Conservation (phyloP, 2,329 filamentous ascomycete genomes). For the Teratosphaeria nubilosa region DNA sequence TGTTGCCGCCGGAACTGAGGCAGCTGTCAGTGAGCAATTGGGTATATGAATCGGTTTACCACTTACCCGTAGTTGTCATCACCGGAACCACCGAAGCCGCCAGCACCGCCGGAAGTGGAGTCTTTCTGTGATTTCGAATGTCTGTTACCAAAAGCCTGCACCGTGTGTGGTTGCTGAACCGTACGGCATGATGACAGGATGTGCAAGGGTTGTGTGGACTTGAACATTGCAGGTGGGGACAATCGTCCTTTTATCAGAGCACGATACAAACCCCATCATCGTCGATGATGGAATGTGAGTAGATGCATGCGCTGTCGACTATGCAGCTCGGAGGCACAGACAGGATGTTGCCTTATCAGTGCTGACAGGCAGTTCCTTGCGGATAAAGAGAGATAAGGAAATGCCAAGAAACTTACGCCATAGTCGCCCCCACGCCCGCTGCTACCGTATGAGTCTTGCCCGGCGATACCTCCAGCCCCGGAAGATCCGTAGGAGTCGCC, state of each 20-base stretch:
- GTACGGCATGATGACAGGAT: neutral
- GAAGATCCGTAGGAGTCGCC: slow-evolving; percentile 9
- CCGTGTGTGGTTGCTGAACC: neutral
- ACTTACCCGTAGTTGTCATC: slow-evolving; percentile 2
- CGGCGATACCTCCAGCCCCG: neutral
- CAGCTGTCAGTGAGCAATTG: neutral
- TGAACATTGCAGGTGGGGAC: neutral
- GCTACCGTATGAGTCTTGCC: slow-evolving; percentile 4
- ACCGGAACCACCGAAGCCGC: neutral
- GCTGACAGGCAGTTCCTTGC: neutral
- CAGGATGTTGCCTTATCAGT: neutral
- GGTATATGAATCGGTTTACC: too few species aligned
- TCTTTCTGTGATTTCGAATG: neutral
- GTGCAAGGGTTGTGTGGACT: too few species aligned
- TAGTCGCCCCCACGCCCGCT: neutral
- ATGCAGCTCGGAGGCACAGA: neutral
- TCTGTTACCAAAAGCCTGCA: neutral
- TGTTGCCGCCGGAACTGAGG: slow-evolving; percentile 1
- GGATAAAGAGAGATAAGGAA: neutral
- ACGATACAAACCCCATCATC: neutral
- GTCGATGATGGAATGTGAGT: neutral
- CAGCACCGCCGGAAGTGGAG: neutral
- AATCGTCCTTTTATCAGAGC: neutral
- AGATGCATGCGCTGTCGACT: neutral
- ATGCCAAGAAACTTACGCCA: neutral